phyloP scores from a whole-genome alignment of 1,284 basidiomycete species.

The Fomitopsis palustris region DNA sequence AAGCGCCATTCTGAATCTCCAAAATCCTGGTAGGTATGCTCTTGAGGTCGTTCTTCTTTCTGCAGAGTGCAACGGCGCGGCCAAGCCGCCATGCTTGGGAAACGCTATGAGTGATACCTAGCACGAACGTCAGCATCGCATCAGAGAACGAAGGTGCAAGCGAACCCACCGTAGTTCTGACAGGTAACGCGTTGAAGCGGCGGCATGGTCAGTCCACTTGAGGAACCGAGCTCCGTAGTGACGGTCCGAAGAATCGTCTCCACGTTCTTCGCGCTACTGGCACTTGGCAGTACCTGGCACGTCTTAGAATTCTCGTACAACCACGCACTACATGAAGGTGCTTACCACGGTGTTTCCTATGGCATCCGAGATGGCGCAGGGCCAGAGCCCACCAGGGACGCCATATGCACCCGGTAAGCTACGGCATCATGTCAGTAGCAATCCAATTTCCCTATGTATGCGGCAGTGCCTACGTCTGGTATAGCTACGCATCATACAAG shows the following conservation, averaged over 20 bases:
- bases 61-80: conserved; percentile 29
- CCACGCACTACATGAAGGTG: not conserved
- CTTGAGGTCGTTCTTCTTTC: conserved; percentile 34
- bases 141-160: not conserved
- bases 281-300: conserved; percentile 26
- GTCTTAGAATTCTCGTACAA: not conserved
- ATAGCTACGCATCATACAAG: conserved; percentile 19
- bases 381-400: conserved; percentile 34
- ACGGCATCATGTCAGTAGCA: not conserved
- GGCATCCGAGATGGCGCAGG: conserved; percentile 43
- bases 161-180: conserved; percentile 33
- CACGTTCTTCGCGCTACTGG: conserved; percentile 24
- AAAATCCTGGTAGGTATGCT: conserved; percentile 47
- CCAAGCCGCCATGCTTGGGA: conserved; percentile 56
- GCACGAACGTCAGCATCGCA: not conserved
- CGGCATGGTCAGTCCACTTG: conserved; percentile 38
- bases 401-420: conserved; percentile 36
- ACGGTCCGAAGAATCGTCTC: conserved; percentile 29
- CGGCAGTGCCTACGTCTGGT: conserved; percentile 18
- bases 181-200: conserved; percentile 33
- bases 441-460: not conserved
- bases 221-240: conserved; percentile 39
- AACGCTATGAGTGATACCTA: conserved; percentile 39
- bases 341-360: conserved; percentile 37
- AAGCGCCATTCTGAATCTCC: conserved; percentile 44